These are phyloP conservation scores for Phycomyces nitens DNA, from an alignment of 192 early-diverging fungal species.

Conservation along the genomic window DNA sequence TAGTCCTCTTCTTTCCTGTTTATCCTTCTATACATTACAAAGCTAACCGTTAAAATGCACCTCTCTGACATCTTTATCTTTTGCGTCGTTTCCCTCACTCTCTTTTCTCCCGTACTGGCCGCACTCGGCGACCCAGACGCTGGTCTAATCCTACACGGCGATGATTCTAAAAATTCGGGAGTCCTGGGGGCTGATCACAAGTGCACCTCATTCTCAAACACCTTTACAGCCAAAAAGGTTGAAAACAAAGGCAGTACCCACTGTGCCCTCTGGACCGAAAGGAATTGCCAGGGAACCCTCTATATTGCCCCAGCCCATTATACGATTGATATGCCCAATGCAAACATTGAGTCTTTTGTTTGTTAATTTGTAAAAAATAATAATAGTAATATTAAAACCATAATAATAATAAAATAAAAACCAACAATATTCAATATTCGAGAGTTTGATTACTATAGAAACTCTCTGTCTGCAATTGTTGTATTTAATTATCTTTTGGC, in stretches of 20 bases:
- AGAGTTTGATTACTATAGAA: too few relatives aligned
- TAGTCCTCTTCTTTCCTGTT: too few relatives aligned
- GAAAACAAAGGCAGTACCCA: conserved; percentile 10
- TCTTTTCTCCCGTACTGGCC: background rate
- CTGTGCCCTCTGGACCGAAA: conserved; percentile 21
- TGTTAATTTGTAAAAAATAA: conserved; percentile 10
- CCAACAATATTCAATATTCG: background rate
- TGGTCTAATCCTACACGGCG: conserved; percentile 2
- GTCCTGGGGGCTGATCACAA: conserved; percentile 17
- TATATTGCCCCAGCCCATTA: conserved; percentile 26
- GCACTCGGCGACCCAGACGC: conserved; percentile 6
- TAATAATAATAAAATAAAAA: background rate
- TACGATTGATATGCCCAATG: conserved; percentile 13
- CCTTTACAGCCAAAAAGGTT: conserved; percentile 10
- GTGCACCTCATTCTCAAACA: conserved; percentile 8
- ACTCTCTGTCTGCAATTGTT: too few relatives aligned
- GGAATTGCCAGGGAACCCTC: conserved; percentile 13
- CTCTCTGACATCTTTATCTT: background rate
- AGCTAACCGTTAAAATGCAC: background rate
- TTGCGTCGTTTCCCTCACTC: background rate
- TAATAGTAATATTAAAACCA: background rate
- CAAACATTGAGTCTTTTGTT: conserved; percentile 14
- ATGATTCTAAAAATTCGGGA: conserved; percentile 6
- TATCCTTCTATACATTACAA: too few relatives aligned
- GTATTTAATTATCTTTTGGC: too few relatives aligned